These are phyloP conservation scores for Cubamyces lactineus DNA, from an alignment of 768 basidiomycete species.

Conservation along the genomic window DNA sequence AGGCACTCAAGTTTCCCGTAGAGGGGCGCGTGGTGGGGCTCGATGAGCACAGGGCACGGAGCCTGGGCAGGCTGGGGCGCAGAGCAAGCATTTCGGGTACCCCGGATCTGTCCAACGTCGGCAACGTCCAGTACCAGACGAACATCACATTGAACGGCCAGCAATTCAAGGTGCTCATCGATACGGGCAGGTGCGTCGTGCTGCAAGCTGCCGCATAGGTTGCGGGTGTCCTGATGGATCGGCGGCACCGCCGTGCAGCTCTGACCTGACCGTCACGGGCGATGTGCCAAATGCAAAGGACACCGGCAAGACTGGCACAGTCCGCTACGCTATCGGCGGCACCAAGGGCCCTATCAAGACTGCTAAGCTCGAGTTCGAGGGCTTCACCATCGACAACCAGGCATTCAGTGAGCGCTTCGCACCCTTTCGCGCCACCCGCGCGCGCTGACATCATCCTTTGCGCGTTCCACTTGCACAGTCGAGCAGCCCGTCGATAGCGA, in stretches of 20 bases:
- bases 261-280: slow-evolving; percentile 36
- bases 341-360: slow-evolving; percentile 33
- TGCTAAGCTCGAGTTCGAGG: slow-evolving; percentile 32
- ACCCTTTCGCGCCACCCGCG: slow-evolving; percentile 46
- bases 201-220: not conserved
- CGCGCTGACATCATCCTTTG: too few relatives aligned
- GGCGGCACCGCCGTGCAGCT: slow-evolving; percentile 22
- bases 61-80: slow-evolving; percentile 23
- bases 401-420: slow-evolving; percentile 30
- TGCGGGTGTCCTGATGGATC: not conserved
- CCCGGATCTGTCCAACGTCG: slow-evolving; percentile 29
- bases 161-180: slow-evolving; percentile 32
- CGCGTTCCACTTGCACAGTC: not conserved
- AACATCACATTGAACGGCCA: slow-evolving; percentile 34
- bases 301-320: slow-evolving; percentile 30
- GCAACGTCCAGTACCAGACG: slow-evolving; percentile 34
- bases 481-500: slow-evolving; percentile 27
- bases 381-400: slow-evolving; percentile 33
- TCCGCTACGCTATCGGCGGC: slow-evolving; percentile 31
- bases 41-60: not conserved
- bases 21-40: slow-evolving; percentile 18
- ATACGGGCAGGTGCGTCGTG: slow-evolving; percentile 36
- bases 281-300: slow-evolving; percentile 29
- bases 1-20: slow-evolving; percentile 27
- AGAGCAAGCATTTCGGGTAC: slow-evolving; percentile 22